A percentile compares a stretch with the other conserved stretches of the same genome.
Conservation (phyloP, 2,329 filamentous ascomycete genomes). For the Botrytis aclada region DNA sequence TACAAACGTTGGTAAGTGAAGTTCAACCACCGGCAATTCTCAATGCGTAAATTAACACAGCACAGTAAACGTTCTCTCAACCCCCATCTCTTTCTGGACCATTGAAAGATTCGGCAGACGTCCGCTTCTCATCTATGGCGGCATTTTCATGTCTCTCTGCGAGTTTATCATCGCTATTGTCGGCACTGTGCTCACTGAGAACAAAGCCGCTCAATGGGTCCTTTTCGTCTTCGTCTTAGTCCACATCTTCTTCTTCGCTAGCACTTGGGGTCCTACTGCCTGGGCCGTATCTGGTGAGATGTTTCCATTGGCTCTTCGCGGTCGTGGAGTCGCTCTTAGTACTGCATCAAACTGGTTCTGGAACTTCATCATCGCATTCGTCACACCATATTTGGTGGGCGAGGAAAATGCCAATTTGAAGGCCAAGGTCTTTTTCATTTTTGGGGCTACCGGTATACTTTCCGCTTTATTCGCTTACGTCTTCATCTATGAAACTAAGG, state of each 20-base stretch:
- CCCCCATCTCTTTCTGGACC: slow-evolving; percentile 77
- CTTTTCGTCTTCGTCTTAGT: slow-evolving; percentile 62
- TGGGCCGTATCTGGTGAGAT: slow-evolving; percentile 87
- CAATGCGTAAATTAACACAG: neutral
- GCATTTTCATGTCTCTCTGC: slow-evolving; percentile 77
- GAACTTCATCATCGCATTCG: slow-evolving; percentile 69
- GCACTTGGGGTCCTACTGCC: slow-evolving; percentile 68
- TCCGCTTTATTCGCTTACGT: slow-evolving; percentile 54
- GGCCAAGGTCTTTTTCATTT: slow-evolving; percentile 48
- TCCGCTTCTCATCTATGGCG: slow-evolving; percentile 73
- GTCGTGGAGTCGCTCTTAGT: slow-evolving; percentile 76
- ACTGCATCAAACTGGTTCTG: slow-evolving; percentile 89
- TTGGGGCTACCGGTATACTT: slow-evolving; percentile 54
- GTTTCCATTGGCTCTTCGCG: slow-evolving; percentile 73
- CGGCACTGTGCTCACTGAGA: slow-evolving; percentile 55
- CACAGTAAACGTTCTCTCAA: slow-evolving; percentile 78
- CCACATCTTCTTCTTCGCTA: slow-evolving; percentile 85
- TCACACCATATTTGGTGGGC: slow-evolving; percentile 68
- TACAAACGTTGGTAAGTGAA: slow-evolving; percentile 40
- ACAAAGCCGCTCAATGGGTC: slow-evolving; percentile 45
- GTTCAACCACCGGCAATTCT: neutral
- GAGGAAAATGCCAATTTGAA: slow-evolving; percentile 40
- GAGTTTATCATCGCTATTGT: slow-evolving; percentile 80
- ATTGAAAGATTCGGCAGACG: slow-evolving; percentile 81
- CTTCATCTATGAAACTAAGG: slow-evolving; percentile 66